Percentiles rank a stretch among this genome's conserved stretches.
phyloP scores from a whole-genome alignment of 1,284 basidiomycete genomes.

The Hortiboletus rubellus region DNA sequence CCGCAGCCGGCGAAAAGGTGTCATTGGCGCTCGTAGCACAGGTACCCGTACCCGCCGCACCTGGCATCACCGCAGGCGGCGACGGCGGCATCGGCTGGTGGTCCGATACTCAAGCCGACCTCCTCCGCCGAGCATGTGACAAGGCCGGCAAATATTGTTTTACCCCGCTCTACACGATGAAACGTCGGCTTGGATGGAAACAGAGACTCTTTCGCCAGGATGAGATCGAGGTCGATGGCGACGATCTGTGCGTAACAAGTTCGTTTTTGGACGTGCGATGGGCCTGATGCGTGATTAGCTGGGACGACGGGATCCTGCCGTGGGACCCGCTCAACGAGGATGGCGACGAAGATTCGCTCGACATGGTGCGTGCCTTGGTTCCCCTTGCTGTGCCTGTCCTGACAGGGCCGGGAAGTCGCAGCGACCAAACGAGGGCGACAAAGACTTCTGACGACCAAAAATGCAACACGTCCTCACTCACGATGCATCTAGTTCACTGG shows the following conservation, averaged over 20 bases:
- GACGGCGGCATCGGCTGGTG: conserved; percentile 19
- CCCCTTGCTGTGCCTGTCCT: not conserved
- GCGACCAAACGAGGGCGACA: too few species aligned
- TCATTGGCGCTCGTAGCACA: conserved; percentile 23
- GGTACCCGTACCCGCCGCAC: conserved; percentile 1
- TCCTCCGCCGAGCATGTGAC: conserved; percentile 22
- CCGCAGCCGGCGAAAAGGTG: conserved; percentile 21
- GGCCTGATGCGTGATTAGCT: conserved; percentile 12
- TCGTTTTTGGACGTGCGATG: not conserved
- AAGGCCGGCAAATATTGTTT: conserved; percentile 16
- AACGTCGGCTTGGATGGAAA: conserved; percentile 4
- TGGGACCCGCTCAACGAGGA: conserved; percentile 31
- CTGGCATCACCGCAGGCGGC: conserved; percentile 10
- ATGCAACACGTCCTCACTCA: too few species aligned
- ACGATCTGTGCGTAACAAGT: conserved; percentile 6
- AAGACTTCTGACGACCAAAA: too few species aligned
- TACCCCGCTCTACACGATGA: conserved; percentile 28
- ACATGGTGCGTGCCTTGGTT: conserved; percentile 1
- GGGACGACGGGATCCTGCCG: conserved; percentile 18
- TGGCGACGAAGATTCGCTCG: conserved; percentile 21
- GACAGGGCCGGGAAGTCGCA: too few species aligned
- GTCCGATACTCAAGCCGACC: conserved; percentile 11
- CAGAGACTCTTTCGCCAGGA: conserved; percentile 16
- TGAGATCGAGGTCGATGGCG: not conserved
- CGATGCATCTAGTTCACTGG: too few species aligned